Base-by-base conservation (phyloP, 2,329 filamentous ascomycete genomes). In the Mariannaea sp. region DNA sequence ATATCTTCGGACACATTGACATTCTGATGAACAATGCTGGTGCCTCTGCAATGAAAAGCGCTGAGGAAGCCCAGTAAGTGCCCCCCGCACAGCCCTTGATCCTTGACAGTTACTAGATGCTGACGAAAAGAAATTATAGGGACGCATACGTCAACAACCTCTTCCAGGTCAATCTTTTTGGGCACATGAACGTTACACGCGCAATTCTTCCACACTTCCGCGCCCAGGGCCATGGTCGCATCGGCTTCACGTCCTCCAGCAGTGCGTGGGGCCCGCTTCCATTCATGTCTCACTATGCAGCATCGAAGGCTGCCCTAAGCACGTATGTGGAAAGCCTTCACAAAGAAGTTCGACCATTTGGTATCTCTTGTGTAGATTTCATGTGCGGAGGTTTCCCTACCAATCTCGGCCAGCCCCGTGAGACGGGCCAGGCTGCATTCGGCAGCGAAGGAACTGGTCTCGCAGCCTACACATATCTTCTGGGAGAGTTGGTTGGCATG, bases 11-110 rank as follows among this genome's bases (percentile, higher is more conserved):
- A 0, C 63, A 55, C 7, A 68, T 73, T 13, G 69, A 73, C 20
- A 56, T 72, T 5, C 46, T 72, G 13, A 56, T 71, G 16, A 73
- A 73, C 54, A 72, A 72, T 38, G 71, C 71, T 7, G 71, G 67
- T 24, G 67, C 63, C 24, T 67, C 65, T 1, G 51, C 60, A 2
- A 54, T 67, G 35, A 64, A 60, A 9, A 56, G 57, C 13, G 61
- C 61, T 22, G 71, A 73, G 12, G 71, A 73, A 24, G 63, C 68
- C 8, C 55, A 60, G 71, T 72, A 57, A 35, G 66, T 62, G 4
- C 6, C n/a, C 9, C n/a, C 19, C 5, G 5, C 9, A 29, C 7
- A 13, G 26, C 16, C 5, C 10, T 19, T 40, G 33, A 13, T 13
- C 14, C 27, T n/a, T 7, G 12, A 22, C 22, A 6, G 17, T 17